A percentile compares a stretch with the other conserved stretches of the same genome.
Evolutionary conservation across 2,329 filamentous ascomycete species (phyloP).

Genomic region (Triangularia verruculosa): DNA sequence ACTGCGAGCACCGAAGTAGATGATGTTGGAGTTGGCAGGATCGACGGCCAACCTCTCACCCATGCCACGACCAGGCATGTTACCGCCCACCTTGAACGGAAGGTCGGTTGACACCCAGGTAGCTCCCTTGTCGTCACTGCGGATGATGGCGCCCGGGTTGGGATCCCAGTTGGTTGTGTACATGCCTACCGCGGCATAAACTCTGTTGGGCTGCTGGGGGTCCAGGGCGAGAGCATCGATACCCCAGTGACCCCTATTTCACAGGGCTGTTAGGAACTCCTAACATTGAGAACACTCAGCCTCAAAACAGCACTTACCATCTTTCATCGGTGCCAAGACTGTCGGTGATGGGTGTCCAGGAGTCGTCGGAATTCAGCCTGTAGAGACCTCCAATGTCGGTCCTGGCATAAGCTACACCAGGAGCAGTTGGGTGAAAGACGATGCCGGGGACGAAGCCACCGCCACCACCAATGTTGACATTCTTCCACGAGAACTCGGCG

Average conservation of each 20-base stretch:
- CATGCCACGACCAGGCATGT: slow-evolving; percentile 59
- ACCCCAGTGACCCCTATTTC: slow-evolving; percentile 51
- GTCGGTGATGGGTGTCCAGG: slow-evolving; percentile 54
- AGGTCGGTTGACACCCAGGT: slow-evolving; percentile 51
- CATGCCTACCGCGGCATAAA: slow-evolving; percentile 53
- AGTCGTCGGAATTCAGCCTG: slow-evolving; percentile 52
- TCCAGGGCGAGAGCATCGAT: slow-evolving; percentile 56
- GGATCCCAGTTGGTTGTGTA: slow-evolving; percentile 62
- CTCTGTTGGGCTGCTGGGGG: slow-evolving; percentile 47
- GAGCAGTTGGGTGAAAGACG: slow-evolving; percentile 51
- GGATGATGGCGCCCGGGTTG: slow-evolving; percentile 52
- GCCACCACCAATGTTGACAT: slow-evolving; percentile 48
- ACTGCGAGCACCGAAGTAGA: slow-evolving; percentile 58
- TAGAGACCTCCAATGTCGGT: slow-evolving; percentile 59
- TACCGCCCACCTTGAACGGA: slow-evolving; percentile 59
- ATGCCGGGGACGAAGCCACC: slow-evolving; percentile 57
- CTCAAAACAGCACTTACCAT: slow-evolving; percentile 37
- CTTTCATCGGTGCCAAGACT: slow-evolving; percentile 40
- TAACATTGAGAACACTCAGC: neutral
- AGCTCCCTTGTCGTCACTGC: slow-evolving; percentile 51
- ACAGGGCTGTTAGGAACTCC: neutral
- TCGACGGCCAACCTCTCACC: slow-evolving; percentile 59
- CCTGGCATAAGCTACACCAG: slow-evolving; percentile 53
- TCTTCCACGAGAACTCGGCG: slow-evolving; percentile 32
- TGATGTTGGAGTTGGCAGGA: slow-evolving; percentile 52